Base-by-base conservation (phyloP, 305 asterid genomes). In the Solanum aculeatissimum region DNA sequence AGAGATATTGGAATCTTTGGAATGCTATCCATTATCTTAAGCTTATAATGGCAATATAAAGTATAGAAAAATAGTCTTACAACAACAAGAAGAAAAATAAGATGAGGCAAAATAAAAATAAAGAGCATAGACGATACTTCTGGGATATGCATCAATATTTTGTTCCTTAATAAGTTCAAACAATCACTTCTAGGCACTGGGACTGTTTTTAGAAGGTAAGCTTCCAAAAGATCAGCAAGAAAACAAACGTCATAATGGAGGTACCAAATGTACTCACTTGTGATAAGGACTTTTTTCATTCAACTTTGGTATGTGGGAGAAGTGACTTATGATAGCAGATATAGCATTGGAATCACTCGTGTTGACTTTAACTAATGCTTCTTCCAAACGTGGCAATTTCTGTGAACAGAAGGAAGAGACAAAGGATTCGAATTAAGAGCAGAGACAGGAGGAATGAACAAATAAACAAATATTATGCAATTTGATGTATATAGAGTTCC, bases 351-450 rank as follows among this genome's bases (percentile, higher is more conserved):
- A 90, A 86, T 87, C 91, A 75, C 91, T 84, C 42, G 93, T 85
- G 86, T 90, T 89, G 83, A 88, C 91, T 84, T 84, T 85, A 42
- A 88, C 47, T 14, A 93, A 89, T 83, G 91, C 92, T 84, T 89
- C 91, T 85, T 91, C 94, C 83, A 93, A 80, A 85, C 72, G 69
- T 42, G 88, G 54, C 88, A 92, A 81, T 88, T 72, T 90, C 95
- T 93, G 90, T 75, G 82, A 82, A 85, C 82, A 47, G 81, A 79
- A 19, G 68, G 53, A 32, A 86, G 57, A 70, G 83, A 86, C 6
- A 32, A 66, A 66, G 25, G 7, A 66, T 66, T 66, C 45, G 32
- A 66, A 66, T 7, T 66, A n/a, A 29, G 47, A 66, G 32, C 7
- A 32, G 14, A 32, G 23, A 66, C 13, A 9, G 42, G 74, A 66